These are phyloP conservation scores for Neurospora cerealis DNA, from an alignment of 495 filamentous ascomycete genomes.

Conservation along the genomic window DNA sequence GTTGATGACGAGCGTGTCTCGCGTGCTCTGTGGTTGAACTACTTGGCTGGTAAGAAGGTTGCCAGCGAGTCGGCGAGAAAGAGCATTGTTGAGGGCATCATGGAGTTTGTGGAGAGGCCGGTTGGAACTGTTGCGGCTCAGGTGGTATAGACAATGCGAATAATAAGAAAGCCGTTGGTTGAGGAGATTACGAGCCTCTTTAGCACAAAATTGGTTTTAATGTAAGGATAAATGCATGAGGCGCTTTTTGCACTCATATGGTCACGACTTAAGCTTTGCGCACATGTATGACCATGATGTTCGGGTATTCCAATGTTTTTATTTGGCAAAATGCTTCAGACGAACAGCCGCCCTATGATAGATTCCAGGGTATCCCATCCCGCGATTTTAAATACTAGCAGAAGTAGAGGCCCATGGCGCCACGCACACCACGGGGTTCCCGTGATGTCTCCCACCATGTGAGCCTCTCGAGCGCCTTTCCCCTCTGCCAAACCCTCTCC, in stretches of 20 bases:
- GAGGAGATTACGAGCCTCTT: neutral
- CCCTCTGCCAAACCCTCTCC: neutral
- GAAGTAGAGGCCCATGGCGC: neutral
- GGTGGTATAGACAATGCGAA: constrained; percentile 32
- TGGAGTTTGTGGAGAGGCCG: constrained; percentile 81
- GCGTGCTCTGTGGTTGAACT: constrained; percentile 78
- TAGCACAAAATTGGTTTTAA: neutral
- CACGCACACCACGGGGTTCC: neutral
- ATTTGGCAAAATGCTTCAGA: neutral
- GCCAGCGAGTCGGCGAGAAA: constrained; percentile 72
- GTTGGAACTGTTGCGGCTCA: constrained; percentile 75
- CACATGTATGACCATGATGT: neutral
- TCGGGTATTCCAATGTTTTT: neutral
- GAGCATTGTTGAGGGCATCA: constrained; percentile 77
- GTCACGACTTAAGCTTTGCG: neutral
- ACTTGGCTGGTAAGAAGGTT: constrained; percentile 77
- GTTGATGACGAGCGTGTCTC: constrained; percentile 72
- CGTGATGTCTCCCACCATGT: neutral
- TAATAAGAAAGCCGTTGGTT: neutral
- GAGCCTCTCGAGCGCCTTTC: neutral
- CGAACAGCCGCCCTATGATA: neutral
- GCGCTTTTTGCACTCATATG: neutral
- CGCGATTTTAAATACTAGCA: neutral
- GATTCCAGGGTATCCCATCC: neutral
- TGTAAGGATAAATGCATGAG: neutral